Evolutionary conservation across 768 basidiomycete species (phyloP).

Genomic region (Crepidotus variabilis): DNA sequence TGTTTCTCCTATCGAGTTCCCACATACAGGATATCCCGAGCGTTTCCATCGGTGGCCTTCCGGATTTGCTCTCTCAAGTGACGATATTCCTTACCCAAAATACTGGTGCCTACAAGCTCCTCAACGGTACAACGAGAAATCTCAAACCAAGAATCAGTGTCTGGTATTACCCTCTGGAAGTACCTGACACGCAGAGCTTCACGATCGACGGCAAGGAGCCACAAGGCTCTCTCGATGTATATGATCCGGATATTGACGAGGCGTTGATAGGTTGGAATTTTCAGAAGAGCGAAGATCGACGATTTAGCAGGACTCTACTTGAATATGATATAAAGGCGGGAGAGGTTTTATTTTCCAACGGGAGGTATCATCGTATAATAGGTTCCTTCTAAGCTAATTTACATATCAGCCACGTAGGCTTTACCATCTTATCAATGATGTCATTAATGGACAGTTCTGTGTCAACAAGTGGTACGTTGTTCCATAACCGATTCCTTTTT

Average conservation of each 20-base stretch:
- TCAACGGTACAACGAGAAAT: background rate
- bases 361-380: background rate
- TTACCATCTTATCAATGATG: background rate
- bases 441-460: too few species aligned
- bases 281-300: background rate
- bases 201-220: background rate
- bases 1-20: background rate
- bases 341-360: background rate
- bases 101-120: background rate
- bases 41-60: background rate
- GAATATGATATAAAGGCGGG: background rate
- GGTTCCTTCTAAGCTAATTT: background rate
- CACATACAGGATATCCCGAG: background rate
- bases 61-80: background rate
- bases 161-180: background rate
- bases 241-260: background rate
- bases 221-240: background rate
- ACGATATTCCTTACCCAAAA: background rate
- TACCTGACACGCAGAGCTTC: background rate
- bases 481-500: too few species aligned
- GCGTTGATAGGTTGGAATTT: background rate
- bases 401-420: background rate
- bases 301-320: background rate
- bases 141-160: background rate
- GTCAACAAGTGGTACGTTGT: too few species aligned